These are phyloP conservation scores for Amaranthus hypochondriacus DNA, from an alignment of 148 eudicot genomes.

Conservation along the genomic window DNA sequence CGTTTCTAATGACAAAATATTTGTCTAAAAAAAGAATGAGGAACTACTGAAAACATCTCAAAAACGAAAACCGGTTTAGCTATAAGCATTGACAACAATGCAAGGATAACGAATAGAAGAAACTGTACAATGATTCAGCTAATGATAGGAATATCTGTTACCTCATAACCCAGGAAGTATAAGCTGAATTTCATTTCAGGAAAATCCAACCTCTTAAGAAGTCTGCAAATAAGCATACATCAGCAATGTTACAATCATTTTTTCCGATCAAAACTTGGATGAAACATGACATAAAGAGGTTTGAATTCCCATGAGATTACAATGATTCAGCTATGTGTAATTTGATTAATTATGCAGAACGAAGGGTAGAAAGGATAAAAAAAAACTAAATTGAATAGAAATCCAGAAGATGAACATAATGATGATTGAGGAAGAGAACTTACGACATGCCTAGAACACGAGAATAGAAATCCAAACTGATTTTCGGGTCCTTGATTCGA, in stretches of 20 bases:
- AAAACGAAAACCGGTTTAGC: background rate
- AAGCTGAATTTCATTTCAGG: conserved; percentile 78
- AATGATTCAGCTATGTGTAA: background rate
- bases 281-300: too few relatives aligned
- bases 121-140: background rate
- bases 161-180: conserved; percentile 93
- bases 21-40: too few relatives aligned
- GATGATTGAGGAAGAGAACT: conserved; percentile 29
- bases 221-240: conserved; percentile 38
- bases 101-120: background rate
- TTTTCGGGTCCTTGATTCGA: conserved; percentile 92
- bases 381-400: background rate
- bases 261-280: background rate
- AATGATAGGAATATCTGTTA: conserved; percentile 17
- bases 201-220: conserved; percentile 89
- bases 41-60: too few relatives aligned
- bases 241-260: background rate
- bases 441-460: conserved; percentile 97
- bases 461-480: conserved; percentile 84
- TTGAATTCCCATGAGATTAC: background rate
- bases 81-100: background rate
- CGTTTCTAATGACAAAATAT: too few relatives aligned
- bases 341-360: background rate
- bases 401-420: background rate
- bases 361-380: background rate